A percentile compares a stretch with the other conserved stretches of the same genome.
Evolutionary conservation across 345 rosid species (phyloP).

Genomic region (Lumnitzera littorea): DNA sequence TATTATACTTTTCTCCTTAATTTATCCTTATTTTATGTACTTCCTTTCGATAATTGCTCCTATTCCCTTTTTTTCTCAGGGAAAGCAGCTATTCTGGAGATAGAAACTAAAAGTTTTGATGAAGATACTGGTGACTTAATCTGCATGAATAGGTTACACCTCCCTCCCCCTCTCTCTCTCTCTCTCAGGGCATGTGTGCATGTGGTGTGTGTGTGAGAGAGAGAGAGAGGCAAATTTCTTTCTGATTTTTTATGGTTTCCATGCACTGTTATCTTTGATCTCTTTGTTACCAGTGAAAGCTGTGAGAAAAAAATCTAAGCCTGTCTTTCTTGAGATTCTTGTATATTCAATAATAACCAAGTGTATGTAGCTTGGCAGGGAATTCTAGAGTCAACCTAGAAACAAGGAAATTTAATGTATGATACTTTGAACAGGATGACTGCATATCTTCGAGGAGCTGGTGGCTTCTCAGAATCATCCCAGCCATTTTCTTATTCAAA

Average conservation of each 20-base stretch:
- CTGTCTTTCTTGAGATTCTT: too few species aligned
- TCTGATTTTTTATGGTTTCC: too few species aligned
- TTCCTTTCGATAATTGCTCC: background rate
- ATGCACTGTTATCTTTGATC: too few species aligned
- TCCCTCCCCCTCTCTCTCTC: background rate
- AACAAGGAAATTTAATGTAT: slow-evolving; percentile 2
- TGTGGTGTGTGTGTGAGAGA: too few species aligned
- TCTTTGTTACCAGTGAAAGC: too few species aligned
- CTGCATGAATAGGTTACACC: slow-evolving; percentile 68
- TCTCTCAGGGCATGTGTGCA: background rate
- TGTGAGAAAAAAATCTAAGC: too few species aligned
- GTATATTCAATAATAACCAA: too few species aligned
- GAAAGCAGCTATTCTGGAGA: slow-evolving; percentile 80
- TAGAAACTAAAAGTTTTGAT: slow-evolving; percentile 69
- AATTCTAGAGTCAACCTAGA: slow-evolving; percentile 1
- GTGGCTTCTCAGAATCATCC: slow-evolving; percentile 80
- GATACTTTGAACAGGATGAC: slow-evolving; percentile 36
- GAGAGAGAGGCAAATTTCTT: too few species aligned
- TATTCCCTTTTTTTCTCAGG: slow-evolving; percentile 32
- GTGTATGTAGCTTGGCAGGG: too few species aligned
- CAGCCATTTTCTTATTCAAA: slow-evolving; percentile 62
- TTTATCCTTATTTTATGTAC: background rate
- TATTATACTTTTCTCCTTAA: slow-evolving; percentile 6
- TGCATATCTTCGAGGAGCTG: slow-evolving; percentile 70
- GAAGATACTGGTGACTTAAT: slow-evolving; percentile 60